Percentiles rank a stretch among this genome's conserved stretches.
Conservation (phyloP, 108 stramenopile genomes). For the Cyclotella choctawhatcheeana region DNA sequence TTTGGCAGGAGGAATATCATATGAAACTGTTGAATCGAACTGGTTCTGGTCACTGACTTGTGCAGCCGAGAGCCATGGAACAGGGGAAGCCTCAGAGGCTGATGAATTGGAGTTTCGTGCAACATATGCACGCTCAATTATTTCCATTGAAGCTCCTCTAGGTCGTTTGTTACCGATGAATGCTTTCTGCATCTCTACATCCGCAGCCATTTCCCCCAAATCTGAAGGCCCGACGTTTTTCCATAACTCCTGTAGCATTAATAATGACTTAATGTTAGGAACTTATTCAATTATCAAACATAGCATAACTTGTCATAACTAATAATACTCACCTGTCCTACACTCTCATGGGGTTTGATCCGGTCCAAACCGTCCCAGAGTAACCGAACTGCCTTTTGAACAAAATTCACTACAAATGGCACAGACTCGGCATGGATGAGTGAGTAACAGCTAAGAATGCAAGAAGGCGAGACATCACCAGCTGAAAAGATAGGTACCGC, state of each 20-base stretch:
- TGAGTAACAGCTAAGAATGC: slow-evolving; percentile 84
- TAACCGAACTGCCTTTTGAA: slow-evolving; percentile 84
- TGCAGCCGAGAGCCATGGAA: not conserved
- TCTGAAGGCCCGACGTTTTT: slow-evolving; percentile 83
- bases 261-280: no score
- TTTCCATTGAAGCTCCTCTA: no score
- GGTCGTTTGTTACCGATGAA: slow-evolving; percentile 84
- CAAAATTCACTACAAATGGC: slow-evolving; percentile 87
- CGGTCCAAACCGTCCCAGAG: slow-evolving; percentile 84
- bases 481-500: slow-evolving; percentile 85
- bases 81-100: no score
- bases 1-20: not conserved
- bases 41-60: slow-evolving; percentile 2
- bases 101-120: no score
- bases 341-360: slow-evolving; percentile 72
- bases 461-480: slow-evolving; percentile 64
- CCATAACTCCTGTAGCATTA: no score
- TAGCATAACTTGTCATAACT: no score
- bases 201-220: slow-evolving; percentile 93
- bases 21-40: not conserved
- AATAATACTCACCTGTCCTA: slow-evolving; percentile 69
- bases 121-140: no score
- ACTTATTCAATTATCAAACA: no score
- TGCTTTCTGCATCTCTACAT: slow-evolving; percentile 90
- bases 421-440: slow-evolving; percentile 73